Evolutionary conservation across 2,329 filamentous ascomycete species (phyloP), one percentile per base, ranked within the genome.

Genomic region (Alternaria panax): DNA sequence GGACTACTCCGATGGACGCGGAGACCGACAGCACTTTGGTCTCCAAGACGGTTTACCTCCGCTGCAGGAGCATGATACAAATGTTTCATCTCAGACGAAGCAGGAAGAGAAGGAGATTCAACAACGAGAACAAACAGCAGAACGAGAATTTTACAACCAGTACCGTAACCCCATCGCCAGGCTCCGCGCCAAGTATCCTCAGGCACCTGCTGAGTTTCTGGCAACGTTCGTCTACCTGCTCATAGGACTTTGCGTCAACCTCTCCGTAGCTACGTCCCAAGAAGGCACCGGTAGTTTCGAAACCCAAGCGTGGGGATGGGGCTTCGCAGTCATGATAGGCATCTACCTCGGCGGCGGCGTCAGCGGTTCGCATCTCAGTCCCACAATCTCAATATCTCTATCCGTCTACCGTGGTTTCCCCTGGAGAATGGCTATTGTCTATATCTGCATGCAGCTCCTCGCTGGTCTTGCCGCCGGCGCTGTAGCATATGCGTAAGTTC

Each of bases 381-480:
- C 82, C 0, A 80, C 77, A 0, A 75, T 84, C 7, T 80, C 80
- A 0, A 73, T 83, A 18, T 70, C 74, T 20, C 72, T 81, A 16
- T 79, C 75, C 28, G 65, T 80, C 20, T 92, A 56, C 82, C 86
- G 69, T 86, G 88, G 80, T 87, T 89, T 87, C 28, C 85, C 85
- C 0, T 81, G 83, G 64, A 71, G 78, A 11, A 83, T 85, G 71
- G 80, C 84, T 27, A 75, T 81, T 3, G 75, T 81, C 7, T 87
- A 86, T 68, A 79, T 84, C 8, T 61, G 79, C 2, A 83, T 84
- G 5, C 85, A 87, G 62, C 78, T 86, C 54, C 67, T 87, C 0
- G 84, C 81, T 2, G 84, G 83, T 0, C 82, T 87, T 45, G 70
- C 80, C 28, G 85, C 84, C 1, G 71, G 69, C 7, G 68, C 57